Base-by-base conservation (phyloP, 768 basidiomycete species). In the Nidula microcarpa region DNA sequence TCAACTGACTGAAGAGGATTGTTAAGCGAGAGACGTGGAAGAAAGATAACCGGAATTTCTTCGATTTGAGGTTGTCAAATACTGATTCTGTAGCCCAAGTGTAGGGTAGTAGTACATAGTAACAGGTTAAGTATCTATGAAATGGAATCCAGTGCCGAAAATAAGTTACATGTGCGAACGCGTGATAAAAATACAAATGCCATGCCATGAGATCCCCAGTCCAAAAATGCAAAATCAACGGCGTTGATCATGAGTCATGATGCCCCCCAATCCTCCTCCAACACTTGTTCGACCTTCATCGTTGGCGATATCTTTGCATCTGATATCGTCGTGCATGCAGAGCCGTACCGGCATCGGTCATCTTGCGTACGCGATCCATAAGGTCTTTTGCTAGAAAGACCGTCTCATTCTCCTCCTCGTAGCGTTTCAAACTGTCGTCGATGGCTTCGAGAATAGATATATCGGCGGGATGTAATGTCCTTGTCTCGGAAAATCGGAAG, bases 401-500 rank as follows among this genome's bases (percentile, higher is more conserved):
- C 4, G 77, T 80, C 52, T 75, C 83, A 46, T 66, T 81, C 51
- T 84, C 83, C 55, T 80, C 77, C 53, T 86, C 83, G 53, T 84
- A 84, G 9, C 72, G 74, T 37, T 77, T 69, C 43, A 74, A 66
- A 18, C 67, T 67, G 6, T 77, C 75, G 32, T 78, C 72, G 39
- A 86, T 79, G 32, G 67, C 60, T 61, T 84, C 78, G 18, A 85
- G 65, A 51, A 85, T 74, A 54, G 68, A 70, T 11, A 86, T 73
- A 49, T 81, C 74, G 2, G 73, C 57, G 10, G 80, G 78, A 55
- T 85, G 78, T 10, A 82, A 56, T 2, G 75, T 76, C 43, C 65
- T 65, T 44, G 65, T 65, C 59, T 79, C 73, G 7, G 69, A 65
- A 52, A 81, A 77, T 37, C 84, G 81, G 59, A 85, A 86, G 49